These are phyloP conservation scores for Wickerhamiella cacticola DNA, from an alignment of 805 yeast genomes.

Conservation along the genomic window DNA sequence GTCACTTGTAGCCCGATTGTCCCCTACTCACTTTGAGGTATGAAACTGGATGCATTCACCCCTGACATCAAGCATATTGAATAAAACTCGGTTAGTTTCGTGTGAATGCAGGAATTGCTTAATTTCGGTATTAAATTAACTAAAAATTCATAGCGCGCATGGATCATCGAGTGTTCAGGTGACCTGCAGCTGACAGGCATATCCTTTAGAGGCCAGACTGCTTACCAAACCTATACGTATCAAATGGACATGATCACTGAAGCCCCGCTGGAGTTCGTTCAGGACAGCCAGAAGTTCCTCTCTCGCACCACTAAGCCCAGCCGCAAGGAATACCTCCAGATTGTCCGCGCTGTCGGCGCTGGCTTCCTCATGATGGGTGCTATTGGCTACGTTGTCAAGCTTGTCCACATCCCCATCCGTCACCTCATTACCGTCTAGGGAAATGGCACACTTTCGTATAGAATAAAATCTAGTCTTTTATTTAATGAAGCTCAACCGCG, in stretches of 20 bases:
- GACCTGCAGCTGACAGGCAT: conserved; percentile 4
- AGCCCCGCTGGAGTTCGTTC: conserved; percentile 80
- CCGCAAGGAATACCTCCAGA: conserved; percentile 71
- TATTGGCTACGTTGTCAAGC: conserved; percentile 90
- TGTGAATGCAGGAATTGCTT: too few relatives aligned
- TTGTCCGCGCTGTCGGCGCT: conserved; percentile 89
- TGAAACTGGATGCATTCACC: neutral
- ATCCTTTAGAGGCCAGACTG: neutral
- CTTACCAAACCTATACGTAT: conserved; percentile 1
- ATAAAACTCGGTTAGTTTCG: too few relatives aligned
- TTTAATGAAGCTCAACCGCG: neutral
- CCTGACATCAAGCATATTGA: too few relatives aligned
- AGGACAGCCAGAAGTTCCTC: conserved; percentile 81
- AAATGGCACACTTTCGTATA: neutral
- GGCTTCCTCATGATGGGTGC: conserved; percentile 97
- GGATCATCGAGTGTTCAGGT: too few relatives aligned
- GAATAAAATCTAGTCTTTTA: neutral
- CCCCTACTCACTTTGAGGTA: neutral
- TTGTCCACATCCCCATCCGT: conserved; percentile 91
- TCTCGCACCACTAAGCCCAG: conserved; percentile 90
- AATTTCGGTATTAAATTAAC: too few relatives aligned
- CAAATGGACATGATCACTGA: conserved; percentile 57
- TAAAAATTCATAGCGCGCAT: too few relatives aligned
- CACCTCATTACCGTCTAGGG: conserved; percentile 67
- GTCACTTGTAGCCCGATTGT: neutral